phyloP scores from a whole-genome alignment of 352 stramenopile species.

The Phytopythium vexans region DNA sequence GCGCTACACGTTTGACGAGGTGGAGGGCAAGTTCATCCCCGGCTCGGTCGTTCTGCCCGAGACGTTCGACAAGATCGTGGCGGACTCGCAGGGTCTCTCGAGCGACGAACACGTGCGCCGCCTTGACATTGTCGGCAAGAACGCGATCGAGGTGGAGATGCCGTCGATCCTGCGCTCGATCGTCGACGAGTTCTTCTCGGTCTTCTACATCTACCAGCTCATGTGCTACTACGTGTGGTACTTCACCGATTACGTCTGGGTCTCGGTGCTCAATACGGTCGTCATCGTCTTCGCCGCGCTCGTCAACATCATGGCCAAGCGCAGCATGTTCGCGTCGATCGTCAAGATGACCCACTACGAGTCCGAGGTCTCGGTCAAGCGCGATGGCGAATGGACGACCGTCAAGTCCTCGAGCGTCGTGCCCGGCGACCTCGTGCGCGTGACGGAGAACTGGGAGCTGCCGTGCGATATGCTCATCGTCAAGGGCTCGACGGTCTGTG shows the following conservation, averaged over 20 bases:
- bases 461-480: slow-evolving; percentile 72
- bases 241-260: slow-evolving; percentile 63
- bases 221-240: slow-evolving; percentile 86
- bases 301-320: slow-evolving; percentile 72
- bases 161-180: slow-evolving; percentile 44
- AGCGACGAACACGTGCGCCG: slow-evolving; percentile 30
- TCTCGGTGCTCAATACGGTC: slow-evolving; percentile 55
- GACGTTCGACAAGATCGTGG: slow-evolving; percentile 43
- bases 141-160: slow-evolving; percentile 66
- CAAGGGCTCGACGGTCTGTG: slow-evolving; percentile 61
- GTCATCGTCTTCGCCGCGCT: slow-evolving; percentile 49
- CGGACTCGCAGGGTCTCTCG: slow-evolving; percentile 45
- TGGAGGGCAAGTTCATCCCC: slow-evolving; percentile 43
- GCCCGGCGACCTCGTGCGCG: slow-evolving; percentile 63
- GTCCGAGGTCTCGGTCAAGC: slow-evolving; percentile 64
- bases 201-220: slow-evolving; percentile 86
- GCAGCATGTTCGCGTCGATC: slow-evolving; percentile 45
- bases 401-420: slow-evolving; percentile 50
- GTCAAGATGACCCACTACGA: slow-evolving; percentile 64
- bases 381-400: slow-evolving; percentile 45
- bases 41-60: slow-evolving; percentile 42
- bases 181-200: slow-evolving; percentile 61
- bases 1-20: slow-evolving; percentile 52
- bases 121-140: slow-evolving; percentile 48
- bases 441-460: slow-evolving; percentile 66